Conservation (phyloP, 2,329 filamentous ascomycete species). For the Ophiostoma triangulosporum region DNA sequence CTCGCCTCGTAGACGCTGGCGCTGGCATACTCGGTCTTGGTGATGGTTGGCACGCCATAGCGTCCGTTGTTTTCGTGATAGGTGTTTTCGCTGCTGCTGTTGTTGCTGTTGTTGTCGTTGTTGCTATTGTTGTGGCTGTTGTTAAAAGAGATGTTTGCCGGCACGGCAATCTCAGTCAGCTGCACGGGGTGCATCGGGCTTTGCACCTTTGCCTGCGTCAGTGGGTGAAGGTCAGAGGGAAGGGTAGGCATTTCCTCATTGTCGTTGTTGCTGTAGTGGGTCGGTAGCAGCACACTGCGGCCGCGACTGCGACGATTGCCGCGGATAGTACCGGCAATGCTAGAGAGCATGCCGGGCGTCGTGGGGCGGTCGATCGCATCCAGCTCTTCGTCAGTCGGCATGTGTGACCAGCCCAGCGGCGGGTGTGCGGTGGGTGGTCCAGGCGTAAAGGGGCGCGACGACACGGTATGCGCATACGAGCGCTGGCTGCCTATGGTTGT, state of each 20-base stretch:
- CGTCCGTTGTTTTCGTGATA: constrained; percentile 25
- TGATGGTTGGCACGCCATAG: constrained; percentile 33
- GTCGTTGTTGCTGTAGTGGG: constrained; percentile 22
- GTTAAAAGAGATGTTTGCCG: constrained; percentile 18
- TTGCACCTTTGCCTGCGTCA: constrained; percentile 25
- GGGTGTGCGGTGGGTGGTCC: constrained; percentile 38
- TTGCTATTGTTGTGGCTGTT: constrained; percentile 18
- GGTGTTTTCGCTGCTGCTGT: constrained; percentile 20
- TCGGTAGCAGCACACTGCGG: constrained; percentile 27
- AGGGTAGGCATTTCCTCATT: too few relatives aligned
- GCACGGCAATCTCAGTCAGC: constrained; percentile 45
- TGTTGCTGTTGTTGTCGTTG: constrained; percentile 21
- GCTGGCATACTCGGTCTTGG: constrained; percentile 35
- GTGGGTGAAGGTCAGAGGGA: not conserved
- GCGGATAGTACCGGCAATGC: constrained; percentile 43
- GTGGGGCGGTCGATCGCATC: constrained; percentile 36
- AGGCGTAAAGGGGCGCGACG: constrained; percentile 18
- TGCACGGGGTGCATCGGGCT: constrained; percentile 49
- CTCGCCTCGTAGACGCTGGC: constrained; percentile 26
- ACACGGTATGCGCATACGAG: constrained; percentile 18
- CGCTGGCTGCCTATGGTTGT: constrained; percentile 30
- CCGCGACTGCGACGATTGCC: constrained; percentile 25
- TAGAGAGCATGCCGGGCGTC: constrained; percentile 36
- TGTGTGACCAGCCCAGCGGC: constrained; percentile 75
- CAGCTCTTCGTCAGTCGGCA: constrained; percentile 55